A percentile compares a stretch with the other conserved stretches of the same genome.
phyloP scores from a whole-genome alignment of 164 flowering plant species.

The Vitis vinifera region ASM3070453v1 NC_081812.1:21698501-21699000 shows the following conservation, averaged over 20 bases:
- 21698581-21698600: not conserved
- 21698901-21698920: conserved; percentile 12
- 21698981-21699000: conserved; percentile 42
- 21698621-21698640: not conserved
- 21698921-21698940: not conserved
- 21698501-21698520: conserved; percentile 32
- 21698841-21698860: conserved; percentile 73
- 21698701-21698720: not conserved
- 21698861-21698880: conserved; percentile 64
- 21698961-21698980: conserved; percentile 1
- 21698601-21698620: not conserved
- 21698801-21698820: conserved; percentile 27
- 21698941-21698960: not conserved
- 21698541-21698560: not conserved
- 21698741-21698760: conserved; percentile 44
- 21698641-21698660: too few species aligned
- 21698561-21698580: not conserved
- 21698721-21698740: not conserved
- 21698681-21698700: not conserved
- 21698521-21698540: not conserved
- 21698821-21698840: conserved; percentile 46
- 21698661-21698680: not conserved
- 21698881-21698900: conserved; percentile 68
- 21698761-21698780: conserved; percentile 26
- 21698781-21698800: conserved; percentile 30